These are phyloP conservation scores for Tricholoma hemisulphureum DNA, from an alignment of 768 basidiomycete species.

Conservation along the genomic window DNA sequence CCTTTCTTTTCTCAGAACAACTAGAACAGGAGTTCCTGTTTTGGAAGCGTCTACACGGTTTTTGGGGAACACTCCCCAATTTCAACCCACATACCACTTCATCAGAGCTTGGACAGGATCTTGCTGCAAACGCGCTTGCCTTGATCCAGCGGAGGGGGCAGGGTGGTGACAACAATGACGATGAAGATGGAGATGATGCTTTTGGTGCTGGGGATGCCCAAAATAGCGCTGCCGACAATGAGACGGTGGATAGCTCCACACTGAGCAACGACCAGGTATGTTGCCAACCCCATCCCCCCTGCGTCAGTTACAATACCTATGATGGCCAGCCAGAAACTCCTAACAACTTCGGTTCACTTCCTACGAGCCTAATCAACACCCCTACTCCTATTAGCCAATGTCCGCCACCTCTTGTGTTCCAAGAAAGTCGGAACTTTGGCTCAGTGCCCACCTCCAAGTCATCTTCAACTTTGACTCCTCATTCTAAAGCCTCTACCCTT, in stretches of 20 bases:
- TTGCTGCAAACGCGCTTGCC: background rate
- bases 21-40: background rate
- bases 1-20: background rate
- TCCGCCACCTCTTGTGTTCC: background rate
- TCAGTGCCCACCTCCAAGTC: background rate
- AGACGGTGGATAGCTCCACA: background rate
- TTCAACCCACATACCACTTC: constrained; percentile 7
- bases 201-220: background rate
- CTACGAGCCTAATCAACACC: background rate
- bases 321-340: background rate
- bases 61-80: constrained; percentile 8
- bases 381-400: background rate
- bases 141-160: background rate
- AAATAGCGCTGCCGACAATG: too few species aligned
- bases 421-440: background rate
- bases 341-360: background rate
- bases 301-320: background rate
- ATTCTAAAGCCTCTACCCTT: background rate
- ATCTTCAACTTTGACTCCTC: background rate
- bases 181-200: too few species aligned
- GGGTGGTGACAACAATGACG: background rate
- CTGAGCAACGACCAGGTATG: background rate
- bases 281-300: background rate
- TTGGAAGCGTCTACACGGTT: background rate
- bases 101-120: constrained; percentile 9